Evolutionary conservation across 1,139 yeast genomes (phyloP), one percentile per base, ranked within the genome.

Genomic region (Hyphopichia wangnamkhiaoensis): DNA sequence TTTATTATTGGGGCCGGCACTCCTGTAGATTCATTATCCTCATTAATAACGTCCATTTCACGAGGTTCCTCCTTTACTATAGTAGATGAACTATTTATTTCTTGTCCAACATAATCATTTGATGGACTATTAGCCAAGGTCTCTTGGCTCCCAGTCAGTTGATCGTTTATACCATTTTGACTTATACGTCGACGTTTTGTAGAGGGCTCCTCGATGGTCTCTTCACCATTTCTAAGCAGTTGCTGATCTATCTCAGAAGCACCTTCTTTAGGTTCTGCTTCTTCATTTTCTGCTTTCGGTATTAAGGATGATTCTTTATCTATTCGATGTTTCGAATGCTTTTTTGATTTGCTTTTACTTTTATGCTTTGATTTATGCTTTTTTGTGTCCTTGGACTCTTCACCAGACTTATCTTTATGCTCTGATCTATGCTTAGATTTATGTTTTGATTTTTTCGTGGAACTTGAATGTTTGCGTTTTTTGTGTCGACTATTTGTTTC

Each of bases 361-460:
- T 18, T 30, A 30, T 30, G 27, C n/a, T 24, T 24, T 5, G 5
- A 5, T 16, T 37, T 35, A 23, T 34, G 8, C 9, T 34, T 20
- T 10, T 35, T 19, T n/a, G 37, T 29, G 12, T 18, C 13, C 18
- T 14, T 27, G 10, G 20, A 38, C 24, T 32, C 39, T 14, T 37
- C 37, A 23, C 25, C 19, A 13, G 37, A 10, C 26, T 39, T 43
- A 15, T 35, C 37, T 5, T 32, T 31, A 18, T 37, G 23, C 31
- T 33, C 30, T 23, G 23, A 35, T 30, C 13, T 14, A 27, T 31
- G 24, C 15, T 16, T 37, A 26, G 13, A 17, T 26, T 26, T 26
- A 7, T 17, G 29, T 35, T 20, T 29, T n/a, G n/a, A n/a, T n/a
- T n/a, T n/a, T n/a, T n/a, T n/a, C n/a, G n/a, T n/a, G n/a, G n/a